A percentile compares a stretch with the other conserved stretches of the same genome.
These are phyloP conservation scores for Neofusicoccum ribis DNA, from an alignment of 2,329 filamentous ascomycete genomes.

Conservation along the genomic window DNA sequence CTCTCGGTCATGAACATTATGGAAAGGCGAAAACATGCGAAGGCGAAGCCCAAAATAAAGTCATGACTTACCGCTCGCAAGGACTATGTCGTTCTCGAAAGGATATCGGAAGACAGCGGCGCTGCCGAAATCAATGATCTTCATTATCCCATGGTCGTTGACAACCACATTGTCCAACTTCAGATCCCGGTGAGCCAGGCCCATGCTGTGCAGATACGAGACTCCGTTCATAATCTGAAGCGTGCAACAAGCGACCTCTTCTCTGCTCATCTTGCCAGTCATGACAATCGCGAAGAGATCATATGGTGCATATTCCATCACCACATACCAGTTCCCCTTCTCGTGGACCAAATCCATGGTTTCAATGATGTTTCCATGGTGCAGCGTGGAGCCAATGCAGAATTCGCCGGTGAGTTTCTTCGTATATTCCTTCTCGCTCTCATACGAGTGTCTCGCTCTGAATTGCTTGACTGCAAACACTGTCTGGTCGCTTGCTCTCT, in stretches of 20 bases:
- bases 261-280: constrained; percentile 93
- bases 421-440: constrained; percentile 91
- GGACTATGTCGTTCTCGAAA: constrained; percentile 84
- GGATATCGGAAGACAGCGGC: constrained; percentile 97
- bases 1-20: not conserved
- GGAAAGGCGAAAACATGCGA: not conserved
- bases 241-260: constrained; percentile 88
- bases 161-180: constrained; percentile 99
- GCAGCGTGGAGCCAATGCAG: constrained; percentile 93
- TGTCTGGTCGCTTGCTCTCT: constrained; percentile 84
- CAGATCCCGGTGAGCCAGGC: constrained; percentile 88
- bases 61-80: constrained; percentile 68
- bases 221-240: constrained; percentile 94
- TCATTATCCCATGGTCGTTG: constrained; percentile 96
- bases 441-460: constrained; percentile 84
- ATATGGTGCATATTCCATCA: constrained; percentile 97
- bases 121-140: constrained; percentile 98
- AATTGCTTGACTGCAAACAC: constrained; percentile 99
- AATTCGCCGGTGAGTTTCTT: constrained; percentile 99
- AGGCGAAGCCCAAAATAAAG: not conserved
- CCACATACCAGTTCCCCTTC: constrained; percentile 92
- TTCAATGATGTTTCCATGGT: constrained; percentile 98
- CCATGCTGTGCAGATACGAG: constrained; percentile 92
- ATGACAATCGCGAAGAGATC: constrained; percentile 98
- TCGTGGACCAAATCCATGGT: constrained; percentile 96